Conservation (phyloP, 305 asterid genomes). For the Fraxinus latifolia region DNA sequence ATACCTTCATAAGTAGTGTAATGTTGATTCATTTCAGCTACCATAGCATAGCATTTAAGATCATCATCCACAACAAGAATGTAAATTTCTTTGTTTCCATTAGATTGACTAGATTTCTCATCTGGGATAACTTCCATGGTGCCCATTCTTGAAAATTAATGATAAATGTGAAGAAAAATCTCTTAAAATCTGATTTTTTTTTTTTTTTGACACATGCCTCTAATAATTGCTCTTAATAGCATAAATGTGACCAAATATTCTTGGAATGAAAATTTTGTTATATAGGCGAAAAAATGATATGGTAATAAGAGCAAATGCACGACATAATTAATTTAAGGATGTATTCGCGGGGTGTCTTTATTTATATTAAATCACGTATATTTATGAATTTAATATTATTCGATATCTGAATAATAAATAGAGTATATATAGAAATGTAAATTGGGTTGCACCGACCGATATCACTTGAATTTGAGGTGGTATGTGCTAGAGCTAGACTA, state of each 20-base stretch:
- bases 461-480: neutral
- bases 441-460: neutral
- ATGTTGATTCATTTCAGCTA: slow-evolving; percentile 41
- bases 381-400: neutral
- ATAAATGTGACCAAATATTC: neutral
- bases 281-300: neutral
- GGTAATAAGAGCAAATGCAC: neutral
- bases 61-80: slow-evolving; percentile 46
- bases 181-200: neutral
- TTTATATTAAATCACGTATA: neutral
- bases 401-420: neutral
- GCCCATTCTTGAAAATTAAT: slow-evolving; percentile 25
- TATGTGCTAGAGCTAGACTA: neutral
- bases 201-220: neutral
- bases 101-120: slow-evolving; percentile 23
- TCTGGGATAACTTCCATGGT: slow-evolving; percentile 24
- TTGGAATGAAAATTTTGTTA: neutral
- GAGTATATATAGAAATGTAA: neutral
- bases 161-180: neutral
- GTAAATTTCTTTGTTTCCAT: slow-evolving; percentile 41
- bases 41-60: slow-evolving; percentile 36
- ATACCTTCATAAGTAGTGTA: slow-evolving; percentile 53
- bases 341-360: neutral
- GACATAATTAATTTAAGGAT: neutral
- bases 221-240: neutral